Percentiles rank a stretch among this genome's conserved stretches.
Conservation (phyloP, 2,329 filamentous ascomycete genomes). For the Beauveria scarabaeidicola region DNA sequence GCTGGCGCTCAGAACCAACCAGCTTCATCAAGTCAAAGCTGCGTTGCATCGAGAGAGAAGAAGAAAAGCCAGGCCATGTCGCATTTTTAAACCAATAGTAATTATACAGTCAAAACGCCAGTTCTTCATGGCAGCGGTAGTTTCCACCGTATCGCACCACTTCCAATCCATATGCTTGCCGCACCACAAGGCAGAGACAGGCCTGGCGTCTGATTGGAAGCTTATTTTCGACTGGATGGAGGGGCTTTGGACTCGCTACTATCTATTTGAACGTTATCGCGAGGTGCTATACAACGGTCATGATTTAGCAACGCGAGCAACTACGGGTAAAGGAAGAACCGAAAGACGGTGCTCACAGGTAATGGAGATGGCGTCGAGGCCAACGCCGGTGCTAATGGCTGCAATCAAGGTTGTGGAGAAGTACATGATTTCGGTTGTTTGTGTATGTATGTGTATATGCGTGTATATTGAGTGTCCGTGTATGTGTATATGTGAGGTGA, state of each 20-base stretch:
- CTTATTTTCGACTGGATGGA: neutral
- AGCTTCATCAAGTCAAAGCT: no score
- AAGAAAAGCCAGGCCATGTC: neutral
- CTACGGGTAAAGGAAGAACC: neutral
- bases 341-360: neutral
- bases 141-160: neutral
- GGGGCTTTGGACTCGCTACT: neutral
- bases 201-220: neutral
- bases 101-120: neutral
- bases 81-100: neutral
- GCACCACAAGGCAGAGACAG: neutral
- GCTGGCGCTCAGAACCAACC: no score
- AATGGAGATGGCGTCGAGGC: neutral
- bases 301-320: neutral
- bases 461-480: neutral
- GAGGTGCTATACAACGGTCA: neutral
- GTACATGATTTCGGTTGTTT: neutral
- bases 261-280: conserved; percentile 1
- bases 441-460: neutral
- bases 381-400: neutral
- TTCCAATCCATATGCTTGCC: neutral
- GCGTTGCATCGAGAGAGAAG: neutral
- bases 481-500: neutral
- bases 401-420: conserved; percentile 7
- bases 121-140: neutral